phyloP scores from a whole-genome alignment of 139 green algal genomes.

The Prasinococcaceae sp. region DNA sequence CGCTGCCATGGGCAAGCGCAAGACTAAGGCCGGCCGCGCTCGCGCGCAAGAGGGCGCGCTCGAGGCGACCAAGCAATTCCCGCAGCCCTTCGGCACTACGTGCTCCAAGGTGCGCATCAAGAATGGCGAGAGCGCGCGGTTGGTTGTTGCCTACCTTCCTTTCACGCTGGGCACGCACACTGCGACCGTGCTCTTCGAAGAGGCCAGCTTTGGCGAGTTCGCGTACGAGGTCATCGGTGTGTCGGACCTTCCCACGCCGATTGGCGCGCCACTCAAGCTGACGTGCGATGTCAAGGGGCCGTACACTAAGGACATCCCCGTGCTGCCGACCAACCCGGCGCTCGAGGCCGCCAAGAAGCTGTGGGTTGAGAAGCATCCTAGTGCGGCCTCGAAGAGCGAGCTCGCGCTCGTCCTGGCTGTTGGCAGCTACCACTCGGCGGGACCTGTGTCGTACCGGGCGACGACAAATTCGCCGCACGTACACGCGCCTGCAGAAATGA shows the following conservation, averaged over 20 bases:
- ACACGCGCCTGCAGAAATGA: too few species aligned
- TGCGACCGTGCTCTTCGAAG: conserved; percentile 38
- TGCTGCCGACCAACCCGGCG: conserved; percentile 26
- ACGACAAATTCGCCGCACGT: too few species aligned
- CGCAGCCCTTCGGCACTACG: conserved; percentile 14
- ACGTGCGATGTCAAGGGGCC: conserved; percentile 1
- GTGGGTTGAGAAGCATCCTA: conserved; percentile 54
- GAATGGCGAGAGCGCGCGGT: conserved; percentile 23
- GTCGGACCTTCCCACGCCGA: conserved; percentile 30
- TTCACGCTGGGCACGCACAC: conserved; percentile 40
- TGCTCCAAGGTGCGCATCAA: conserved; percentile 3
- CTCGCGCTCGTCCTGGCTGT: conserved; percentile 20
- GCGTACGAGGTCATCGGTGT: conserved; percentile 46
- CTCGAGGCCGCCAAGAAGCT: conserved; percentile 44
- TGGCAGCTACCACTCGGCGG: too few species aligned
- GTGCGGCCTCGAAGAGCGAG: conserved; percentile 45
- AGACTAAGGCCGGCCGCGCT: too few species aligned
- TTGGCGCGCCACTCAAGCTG: background rate
- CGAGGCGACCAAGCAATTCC: background rate
- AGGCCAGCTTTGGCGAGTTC: conserved; percentile 38
- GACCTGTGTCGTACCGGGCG: too few species aligned
- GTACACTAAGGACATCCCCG: conserved; percentile 11
- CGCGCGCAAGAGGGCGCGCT: too few species aligned
- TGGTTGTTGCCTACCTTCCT: conserved; percentile 51
- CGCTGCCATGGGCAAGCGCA: too few species aligned